Base-by-base conservation (phyloP, 768 basidiomycete genomes). In the Hortiboletus flavorubellus region DNA sequence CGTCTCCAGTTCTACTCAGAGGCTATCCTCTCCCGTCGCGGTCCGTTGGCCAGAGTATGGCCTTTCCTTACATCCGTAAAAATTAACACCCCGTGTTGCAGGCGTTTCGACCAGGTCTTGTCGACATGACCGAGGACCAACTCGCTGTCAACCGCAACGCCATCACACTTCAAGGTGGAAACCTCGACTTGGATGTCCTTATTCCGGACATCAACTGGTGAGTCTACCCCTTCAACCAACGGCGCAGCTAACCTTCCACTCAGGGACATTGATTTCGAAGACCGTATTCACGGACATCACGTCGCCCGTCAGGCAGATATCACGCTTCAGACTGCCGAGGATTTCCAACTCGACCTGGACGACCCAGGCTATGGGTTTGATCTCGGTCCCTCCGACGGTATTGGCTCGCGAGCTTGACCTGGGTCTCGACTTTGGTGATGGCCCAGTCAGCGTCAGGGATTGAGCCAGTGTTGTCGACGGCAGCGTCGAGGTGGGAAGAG, bases 11-110 rank as follows among this genome's bases (percentile, higher is more conserved):
- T 94, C 72, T 95, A 92, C 69, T 93, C 93, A 47, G 93, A 97
- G 69, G 87, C 92, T 35, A 93, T 98, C 72, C 81, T 97, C 61
- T 92, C 93, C 44, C 88, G 93, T 64, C 87, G 93, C 53, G 95
- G 96, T 42, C 92, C 96, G 4, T 78, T 99, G 38, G 96, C 93
- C 35, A 92, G 88, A 76, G 93, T 99, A 78, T 99, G 97, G 97
- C 87, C 34, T 29, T 21, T 49, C 29, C 16, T 21, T 14, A 26
- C 16, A 12, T 43, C 30, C 7, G 11, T n/a, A 12, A 39, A 30
- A 26, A 49, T 18, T 56, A 41, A 48, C 56, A 35, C 53, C 8
- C 30, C 38, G 8, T 46, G 9, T 46, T 54, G 11, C 59, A 93
- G 93, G 92, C 94, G 4, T 98, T 98, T 73, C 87, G 94, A 51